Base-by-base conservation (phyloP, 2,329 filamentous ascomycete genomes). In the Acephala macrosclerotiorum region DNA sequence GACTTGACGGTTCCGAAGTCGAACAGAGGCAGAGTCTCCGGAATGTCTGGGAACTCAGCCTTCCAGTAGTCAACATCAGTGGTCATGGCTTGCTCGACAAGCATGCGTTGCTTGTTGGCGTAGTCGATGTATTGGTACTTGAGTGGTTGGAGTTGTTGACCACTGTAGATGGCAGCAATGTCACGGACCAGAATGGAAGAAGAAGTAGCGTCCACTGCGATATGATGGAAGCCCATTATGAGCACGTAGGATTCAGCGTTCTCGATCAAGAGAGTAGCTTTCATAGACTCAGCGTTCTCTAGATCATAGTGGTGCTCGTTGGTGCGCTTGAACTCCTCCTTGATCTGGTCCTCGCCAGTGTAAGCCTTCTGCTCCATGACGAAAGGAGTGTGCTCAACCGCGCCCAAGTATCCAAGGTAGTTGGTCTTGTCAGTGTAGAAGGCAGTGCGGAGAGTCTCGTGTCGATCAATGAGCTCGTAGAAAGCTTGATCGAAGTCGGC, bases 101-200 rank as follows among this genome's bases (percentile, higher is more conserved):
- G 75, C 9, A 67, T 64, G 0, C 71, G 68, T 66, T 82, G 80
- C 1, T 73, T 69, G 9, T 63, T 59, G 0, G 80, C 69, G 56
- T 78, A 81, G 18, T 79, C 77, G 0, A 76, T 65, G 63, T 77
- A 82, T 65, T 81, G 79, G 5, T 68, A 59, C 1, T 71, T 71
- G 22, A 64, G 38, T 25, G 55, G 47, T 12, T 36, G 26, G 20
- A 77, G 72, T 3, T 35, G 55, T 18, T 66, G 56, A 14, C 76
- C 75, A 2, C 72, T 73, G 72, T 85, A 85, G 26, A 57, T 57
- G 14, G 29, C 29, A 57, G 53, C 29, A 57, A 57, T 57, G 20
- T 57, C 53, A 11, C 53, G 53, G 16, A 57, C 53, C 53, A 57
- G 22, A 29, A 57, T 35, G 16, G 53, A 35, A 12, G 53, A 57